A percentile compares a stretch with the other conserved stretches of the same genome.
Conservation (phyloP, 1,284 basidiomycete genomes). For the Moniliella sp. region DNA sequence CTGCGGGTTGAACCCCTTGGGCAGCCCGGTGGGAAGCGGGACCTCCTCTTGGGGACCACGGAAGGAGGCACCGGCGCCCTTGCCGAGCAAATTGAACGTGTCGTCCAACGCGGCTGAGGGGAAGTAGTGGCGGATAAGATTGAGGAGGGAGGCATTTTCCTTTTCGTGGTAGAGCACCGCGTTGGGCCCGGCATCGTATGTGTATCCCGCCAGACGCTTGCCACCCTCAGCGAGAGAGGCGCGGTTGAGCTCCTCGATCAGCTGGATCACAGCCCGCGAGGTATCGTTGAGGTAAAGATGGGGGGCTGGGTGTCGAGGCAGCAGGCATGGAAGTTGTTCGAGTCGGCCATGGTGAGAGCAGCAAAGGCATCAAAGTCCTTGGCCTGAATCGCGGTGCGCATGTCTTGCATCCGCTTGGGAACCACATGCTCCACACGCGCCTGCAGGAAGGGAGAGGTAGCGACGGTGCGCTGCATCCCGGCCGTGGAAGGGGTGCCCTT, state of each 20-base stretch:
- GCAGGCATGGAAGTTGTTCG: slow-evolving; percentile 77
- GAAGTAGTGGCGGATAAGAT: slow-evolving; percentile 29
- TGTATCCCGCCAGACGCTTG: slow-evolving; percentile 70
- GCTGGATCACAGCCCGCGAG: slow-evolving; percentile 38
- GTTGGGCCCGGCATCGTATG: slow-evolving; percentile 93
- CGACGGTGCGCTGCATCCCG: slow-evolving; percentile 91
- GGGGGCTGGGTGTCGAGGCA: slow-evolving; percentile 92
- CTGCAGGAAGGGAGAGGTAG: slow-evolving; percentile 65
- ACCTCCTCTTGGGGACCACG: slow-evolving; percentile 13
- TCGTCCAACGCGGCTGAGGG: slow-evolving; percentile 32
- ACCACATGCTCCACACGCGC: slow-evolving; percentile 59
- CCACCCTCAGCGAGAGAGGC: slow-evolving; percentile 41
- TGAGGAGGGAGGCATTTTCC: slow-evolving; percentile 15
- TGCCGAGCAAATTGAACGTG: slow-evolving; percentile 23
- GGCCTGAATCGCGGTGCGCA: slow-evolving; percentile 54
- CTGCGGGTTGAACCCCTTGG: slow-evolving; percentile 16
- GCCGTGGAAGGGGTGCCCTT: slow-evolving; percentile 84
- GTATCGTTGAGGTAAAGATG: slow-evolving; percentile 98
- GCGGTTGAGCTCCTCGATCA: slow-evolving; percentile 79
- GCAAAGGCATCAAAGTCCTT: slow-evolving; percentile 77
- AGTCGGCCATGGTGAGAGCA: slow-evolving; percentile 79
- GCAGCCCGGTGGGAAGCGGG: slow-evolving; percentile 12
- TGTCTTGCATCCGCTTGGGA: slow-evolving; percentile 61
- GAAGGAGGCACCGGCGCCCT: slow-evolving; percentile 18
- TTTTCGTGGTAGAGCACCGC: slow-evolving; percentile 82